Percentiles rank a stretch among this genome's conserved stretches.
phyloP scores from a whole-genome alignment of 257 asterid genomes.

The Solanum stenotomum region DNA sequence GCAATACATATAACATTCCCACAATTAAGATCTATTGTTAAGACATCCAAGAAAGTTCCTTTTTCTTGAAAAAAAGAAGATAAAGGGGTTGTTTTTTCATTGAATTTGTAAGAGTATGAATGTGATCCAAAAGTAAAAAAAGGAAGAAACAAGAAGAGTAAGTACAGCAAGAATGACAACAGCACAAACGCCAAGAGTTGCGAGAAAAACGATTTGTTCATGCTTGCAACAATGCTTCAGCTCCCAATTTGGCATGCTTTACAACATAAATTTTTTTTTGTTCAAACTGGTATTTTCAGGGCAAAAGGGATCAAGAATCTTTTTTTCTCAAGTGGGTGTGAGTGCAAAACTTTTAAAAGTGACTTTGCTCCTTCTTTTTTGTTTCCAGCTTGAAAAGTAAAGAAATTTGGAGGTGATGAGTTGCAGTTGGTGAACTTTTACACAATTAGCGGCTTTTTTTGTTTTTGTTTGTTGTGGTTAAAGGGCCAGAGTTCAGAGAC shows the following conservation, averaged over 20 bases:
- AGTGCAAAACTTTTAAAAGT: not conserved
- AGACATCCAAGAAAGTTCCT: not conserved
- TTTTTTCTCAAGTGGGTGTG: not conserved
- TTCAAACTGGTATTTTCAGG: not conserved
- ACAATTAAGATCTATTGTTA: not conserved
- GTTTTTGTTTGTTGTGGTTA: not conserved
- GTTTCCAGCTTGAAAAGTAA: not conserved
- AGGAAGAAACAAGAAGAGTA: not conserved
- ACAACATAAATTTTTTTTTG: too few species aligned
- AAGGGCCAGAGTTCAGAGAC: not conserved
- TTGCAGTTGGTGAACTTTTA: not conserved
- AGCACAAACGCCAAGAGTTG: slow-evolving; percentile 26
- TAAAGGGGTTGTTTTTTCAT: not conserved
- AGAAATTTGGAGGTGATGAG: not conserved
- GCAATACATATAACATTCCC: not conserved
- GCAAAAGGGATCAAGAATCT: not conserved
- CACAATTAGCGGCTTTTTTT: not conserved
- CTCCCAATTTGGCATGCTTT: slow-evolving; percentile 37
- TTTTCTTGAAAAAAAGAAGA: not conserved
- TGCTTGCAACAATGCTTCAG: slow-evolving; percentile 40
- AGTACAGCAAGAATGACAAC: slow-evolving; percentile 39
- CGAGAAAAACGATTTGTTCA: slow-evolving; percentile 35
- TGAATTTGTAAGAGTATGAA: not conserved
- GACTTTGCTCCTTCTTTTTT: not conserved
- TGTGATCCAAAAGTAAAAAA: not conserved